Evolutionary conservation across 371 early-diverging fungal genomes (phyloP), one percentile per base, ranked within the genome.

Genomic region (Polyrhizophydium stewartii): DNA sequence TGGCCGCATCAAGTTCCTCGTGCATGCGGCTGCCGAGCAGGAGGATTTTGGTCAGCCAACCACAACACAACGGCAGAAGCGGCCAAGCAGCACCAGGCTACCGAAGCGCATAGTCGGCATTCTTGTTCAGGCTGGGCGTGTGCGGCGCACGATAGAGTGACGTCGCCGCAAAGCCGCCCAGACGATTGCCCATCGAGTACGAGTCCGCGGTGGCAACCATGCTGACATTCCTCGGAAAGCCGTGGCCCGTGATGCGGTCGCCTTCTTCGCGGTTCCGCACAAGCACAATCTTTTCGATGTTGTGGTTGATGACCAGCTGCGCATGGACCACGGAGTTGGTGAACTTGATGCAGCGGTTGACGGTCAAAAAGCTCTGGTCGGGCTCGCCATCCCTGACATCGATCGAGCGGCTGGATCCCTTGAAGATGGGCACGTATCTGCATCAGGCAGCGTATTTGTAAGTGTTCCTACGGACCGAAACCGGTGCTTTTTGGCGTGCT

Each of bases 251-350:
- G n/a, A 94, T 58, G 0, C 67, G 55, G 66, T 95, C 91, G 16
- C 90, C 97, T 33, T 84, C 79, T 0, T 67, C 64, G 55, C 93
- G 88, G 31, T 83, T 76, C 19, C 83, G 76, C 43, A 93, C 85
- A 41, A 97, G 70, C n/a, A 92, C 77, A 6, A 77, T 83, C 27
- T 85, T 79, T 69, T 97, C 95, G 61, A 94, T 91, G 33, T 75
- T 69, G 64, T 76, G 76, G 40, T 82, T 69, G 46, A 89, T 83
- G 63, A 96, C 87, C 62, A 97, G 69, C 63, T 87, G 86, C 1
- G 89, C 80, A 40, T 86, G 85, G 12, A 93, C 94, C 65, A 86
- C 78, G 55, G 87, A 87, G 60, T 93, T 71, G 32, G 77, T 69
- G 59, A 94, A 79, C 45, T 47, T 47, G 49, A 47, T 3, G 16